These are phyloP conservation scores for Candida sp. DNA, from an alignment of 1,139 yeast genomes.

Conservation along the genomic window DNA sequence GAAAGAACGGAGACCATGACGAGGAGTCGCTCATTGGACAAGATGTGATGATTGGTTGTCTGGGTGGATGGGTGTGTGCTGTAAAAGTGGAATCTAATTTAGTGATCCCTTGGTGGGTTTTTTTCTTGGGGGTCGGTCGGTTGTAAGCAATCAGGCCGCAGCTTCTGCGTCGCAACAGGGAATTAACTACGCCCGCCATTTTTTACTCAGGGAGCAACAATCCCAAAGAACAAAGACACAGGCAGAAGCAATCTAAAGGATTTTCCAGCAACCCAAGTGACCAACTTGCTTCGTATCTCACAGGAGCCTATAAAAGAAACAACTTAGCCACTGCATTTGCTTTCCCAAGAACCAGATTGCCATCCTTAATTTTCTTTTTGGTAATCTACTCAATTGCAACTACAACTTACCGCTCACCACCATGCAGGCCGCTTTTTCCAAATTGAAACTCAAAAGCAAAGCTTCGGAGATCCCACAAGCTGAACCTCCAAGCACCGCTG, in stretches of 20 bases:
- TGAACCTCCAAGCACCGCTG: constrained; percentile 31
- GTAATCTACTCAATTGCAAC: not conserved
- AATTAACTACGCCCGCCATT: too few relatives aligned
- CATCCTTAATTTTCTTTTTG: not conserved
- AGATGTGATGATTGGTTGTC: not conserved
- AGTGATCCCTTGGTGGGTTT: not conserved
- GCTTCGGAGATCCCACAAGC: constrained; percentile 33
- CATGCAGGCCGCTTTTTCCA: constrained; percentile 17
- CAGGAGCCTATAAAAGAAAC: too few relatives aligned
- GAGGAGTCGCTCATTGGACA: not conserved
- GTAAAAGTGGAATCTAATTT: too few relatives aligned
- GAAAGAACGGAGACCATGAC: constrained; percentile 16
- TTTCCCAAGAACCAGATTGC: too few relatives aligned
- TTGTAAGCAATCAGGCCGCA: not conserved
- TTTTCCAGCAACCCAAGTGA: too few relatives aligned
- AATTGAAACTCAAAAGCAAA: constrained; percentile 42
- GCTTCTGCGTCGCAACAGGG: not conserved
- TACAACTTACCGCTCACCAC: not conserved
- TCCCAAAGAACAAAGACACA: too few relatives aligned
- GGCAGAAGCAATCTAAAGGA: too few relatives aligned
- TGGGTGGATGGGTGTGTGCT: not conserved
- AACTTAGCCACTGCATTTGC: too few relatives aligned
- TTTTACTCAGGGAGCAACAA: too few relatives aligned
- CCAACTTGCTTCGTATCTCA: too few relatives aligned
- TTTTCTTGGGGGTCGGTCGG: not conserved